Base-by-base conservation (phyloP, 83 land plant genomes). In the Thuja plicata region DNA sequence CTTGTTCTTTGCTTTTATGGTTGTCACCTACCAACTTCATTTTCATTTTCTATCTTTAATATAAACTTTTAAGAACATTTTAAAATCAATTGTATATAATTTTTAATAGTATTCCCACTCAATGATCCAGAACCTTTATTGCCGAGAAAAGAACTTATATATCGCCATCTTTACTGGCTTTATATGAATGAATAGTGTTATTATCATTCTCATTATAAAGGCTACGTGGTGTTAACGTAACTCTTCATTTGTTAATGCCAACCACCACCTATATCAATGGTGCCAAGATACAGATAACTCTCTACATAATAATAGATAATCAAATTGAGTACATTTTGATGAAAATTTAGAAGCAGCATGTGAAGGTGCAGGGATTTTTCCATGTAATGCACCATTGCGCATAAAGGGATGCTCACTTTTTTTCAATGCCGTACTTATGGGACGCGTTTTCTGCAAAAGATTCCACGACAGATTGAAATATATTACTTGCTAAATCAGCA, bases 371-470 rank as follows among this genome's bases (percentile, higher is more conserved):
- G 74, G 32, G 74, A 24, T 70, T 70, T 70, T 70, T n/a, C 74
- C 30, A 70, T 3, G 32, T 7, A 70, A 4, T 70, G 74, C 74
- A 32, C 74, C 1, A 70, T 1, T 70, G 74, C 74, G 74, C 74
- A 70, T 24, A 27, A 70, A 70, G 32, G 30, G 5, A 7, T 24
- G 32, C 32, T 6, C 32, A 9, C 74, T 1, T 30, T 70, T 70
- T 70, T 70, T 70, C 74, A 70, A 70, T 70, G 74, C 74, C 73
- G 74, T 70, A 70, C 74, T n/a, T 30, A 70, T 54, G 74, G n/a
- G 10, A 70, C 74, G 74, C 74, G 74, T 24, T 70, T 70, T 70
- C 74, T 70, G 74, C n/a, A 70, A 17, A 43, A 70, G 74, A 70
- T 70, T 70, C 74, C 32, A 27, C 5, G n/a, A n/a, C 74, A 70